Percentiles rank a stretch among this genome's conserved stretches.
phyloP scores from a whole-genome alignment of 2,329 filamentous ascomycete genomes.

The Tolypocladium endophyticum region DNA sequence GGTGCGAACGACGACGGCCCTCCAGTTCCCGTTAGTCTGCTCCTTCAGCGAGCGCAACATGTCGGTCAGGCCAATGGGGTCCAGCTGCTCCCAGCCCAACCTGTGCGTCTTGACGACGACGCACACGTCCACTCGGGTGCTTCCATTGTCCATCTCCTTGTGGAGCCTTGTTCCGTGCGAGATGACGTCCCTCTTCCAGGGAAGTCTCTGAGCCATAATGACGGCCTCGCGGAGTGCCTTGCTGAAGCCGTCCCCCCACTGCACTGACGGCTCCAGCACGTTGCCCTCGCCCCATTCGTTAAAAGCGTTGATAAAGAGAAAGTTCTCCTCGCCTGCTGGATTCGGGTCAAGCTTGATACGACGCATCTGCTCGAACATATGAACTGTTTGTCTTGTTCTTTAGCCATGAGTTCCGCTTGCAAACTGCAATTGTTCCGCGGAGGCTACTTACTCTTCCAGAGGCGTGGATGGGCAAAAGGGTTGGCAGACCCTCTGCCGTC shows the following conservation, averaged over 20 bases:
- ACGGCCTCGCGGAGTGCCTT: not conserved
- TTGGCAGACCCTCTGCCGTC: not conserved
- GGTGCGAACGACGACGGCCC: not conserved
- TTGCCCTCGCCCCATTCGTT: not conserved
- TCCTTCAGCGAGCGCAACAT: not conserved
- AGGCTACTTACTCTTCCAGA: not conserved
- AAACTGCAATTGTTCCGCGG: too few species aligned
- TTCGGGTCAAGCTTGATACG: not conserved
- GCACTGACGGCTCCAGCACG: not conserved
- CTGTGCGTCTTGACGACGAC: not conserved
- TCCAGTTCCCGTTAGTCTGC: not conserved
- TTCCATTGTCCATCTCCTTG: not conserved
- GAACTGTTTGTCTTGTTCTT: not conserved
- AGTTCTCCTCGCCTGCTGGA: not conserved
- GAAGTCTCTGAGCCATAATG: not conserved
- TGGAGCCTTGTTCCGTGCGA: not conserved
- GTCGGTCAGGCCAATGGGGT: not conserved
- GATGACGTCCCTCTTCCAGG: not conserved
- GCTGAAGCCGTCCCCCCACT: not conserved
- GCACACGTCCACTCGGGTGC: not conserved
- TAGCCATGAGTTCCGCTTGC: too few species aligned
- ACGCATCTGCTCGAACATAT: not conserved
- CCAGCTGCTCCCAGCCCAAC: not conserved
- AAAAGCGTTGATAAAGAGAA: not conserved
- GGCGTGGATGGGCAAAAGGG: not conserved